phyloP scores from a whole-genome alignment of 2,329 filamentous ascomycete genomes.

The Pezicula neosporulosa region DNA sequence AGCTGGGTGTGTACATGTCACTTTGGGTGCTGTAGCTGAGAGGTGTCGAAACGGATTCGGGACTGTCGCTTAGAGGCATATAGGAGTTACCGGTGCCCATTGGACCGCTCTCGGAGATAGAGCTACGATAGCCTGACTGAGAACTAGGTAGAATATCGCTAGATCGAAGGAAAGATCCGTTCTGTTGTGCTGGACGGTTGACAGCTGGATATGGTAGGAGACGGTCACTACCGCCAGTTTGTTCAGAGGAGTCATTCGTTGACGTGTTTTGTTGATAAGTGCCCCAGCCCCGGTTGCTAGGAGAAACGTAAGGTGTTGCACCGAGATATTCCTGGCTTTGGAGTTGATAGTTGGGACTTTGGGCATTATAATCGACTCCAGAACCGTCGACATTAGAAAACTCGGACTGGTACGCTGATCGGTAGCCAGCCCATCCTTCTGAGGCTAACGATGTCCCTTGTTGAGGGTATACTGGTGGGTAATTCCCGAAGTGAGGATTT shows the following conservation, averaged over 20 bases:
- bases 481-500: conserved; percentile 7
- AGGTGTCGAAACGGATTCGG: conserved; percentile 20
- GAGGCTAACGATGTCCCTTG: background rate
- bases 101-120: conserved; percentile 9
- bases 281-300: conserved; percentile 13
- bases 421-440: background rate
- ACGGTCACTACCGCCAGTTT: conserved; percentile 17
- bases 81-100: conserved; percentile 12
- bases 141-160: conserved; percentile 7
- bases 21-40: conserved; percentile 12
- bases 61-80: conserved; percentile 18
- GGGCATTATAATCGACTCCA: background rate
- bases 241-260: conserved; percentile 13
- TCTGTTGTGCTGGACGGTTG: conserved; percentile 10
- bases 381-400: background rate
- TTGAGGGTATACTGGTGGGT: background rate
- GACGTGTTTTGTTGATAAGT: conserved; percentile 13
- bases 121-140: conserved; percentile 9
- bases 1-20: conserved; percentile 14
- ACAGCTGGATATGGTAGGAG: conserved; percentile 20
- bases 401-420: background rate
- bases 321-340: conserved; percentile 1
- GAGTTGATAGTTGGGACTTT: conserved; percentile 4
- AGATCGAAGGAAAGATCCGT: conserved; percentile 9
- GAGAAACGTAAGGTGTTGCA: conserved; percentile 6